These are phyloP conservation scores for Geotrichum macrosporum DNA, from an alignment of 1,139 yeast species.

Conservation along the genomic window DNA sequence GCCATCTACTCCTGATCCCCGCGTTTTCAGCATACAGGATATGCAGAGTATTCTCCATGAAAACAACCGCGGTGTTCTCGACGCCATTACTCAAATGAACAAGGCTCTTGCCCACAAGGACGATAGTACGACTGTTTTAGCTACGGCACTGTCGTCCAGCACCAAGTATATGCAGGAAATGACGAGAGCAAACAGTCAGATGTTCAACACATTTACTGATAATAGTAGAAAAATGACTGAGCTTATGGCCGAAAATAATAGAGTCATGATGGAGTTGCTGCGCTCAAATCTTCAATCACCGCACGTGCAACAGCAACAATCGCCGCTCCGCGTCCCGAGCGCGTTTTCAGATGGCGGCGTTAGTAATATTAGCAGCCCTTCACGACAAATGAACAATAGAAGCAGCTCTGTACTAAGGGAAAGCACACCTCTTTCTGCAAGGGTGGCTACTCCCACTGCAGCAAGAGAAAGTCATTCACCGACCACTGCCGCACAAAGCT, in stretches of 20 bases:
- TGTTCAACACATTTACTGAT: slow-evolving; percentile 6
- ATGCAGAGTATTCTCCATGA: not conserved
- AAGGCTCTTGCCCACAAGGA: slow-evolving; percentile 7
- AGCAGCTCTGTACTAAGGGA: too few species aligned
- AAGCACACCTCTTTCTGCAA: too few species aligned
- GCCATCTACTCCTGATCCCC: not conserved
- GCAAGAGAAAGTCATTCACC: too few species aligned
- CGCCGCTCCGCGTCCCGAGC: too few species aligned
- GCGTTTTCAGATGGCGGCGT: too few species aligned
- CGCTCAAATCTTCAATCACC: not conserved
- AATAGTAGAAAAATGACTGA: slow-evolving; percentile 4
- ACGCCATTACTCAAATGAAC: slow-evolving; percentile 6
- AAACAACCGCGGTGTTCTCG: slow-evolving; percentile 3
- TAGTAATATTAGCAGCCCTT: too few species aligned
- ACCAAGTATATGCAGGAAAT: slow-evolving; percentile 10
- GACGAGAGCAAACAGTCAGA: not conserved
- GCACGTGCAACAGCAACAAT: slow-evolving; percentile 3
- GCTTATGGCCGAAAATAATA: slow-evolving; percentile 8
- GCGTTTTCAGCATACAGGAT: slow-evolving; percentile 1
- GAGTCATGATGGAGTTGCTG: slow-evolving; percentile 9
- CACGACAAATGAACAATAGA: too few species aligned
- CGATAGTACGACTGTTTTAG: slow-evolving; percentile 5
- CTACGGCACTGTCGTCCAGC: slow-evolving; percentile 1
- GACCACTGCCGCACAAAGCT: too few species aligned
- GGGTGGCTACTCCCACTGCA: too few species aligned